Percentiles rank a stretch among this genome's conserved stretches.
These are phyloP conservation scores for Geotrichum reessii DNA, from an alignment of 1,139 yeast species.

Conservation along the genomic window DNA sequence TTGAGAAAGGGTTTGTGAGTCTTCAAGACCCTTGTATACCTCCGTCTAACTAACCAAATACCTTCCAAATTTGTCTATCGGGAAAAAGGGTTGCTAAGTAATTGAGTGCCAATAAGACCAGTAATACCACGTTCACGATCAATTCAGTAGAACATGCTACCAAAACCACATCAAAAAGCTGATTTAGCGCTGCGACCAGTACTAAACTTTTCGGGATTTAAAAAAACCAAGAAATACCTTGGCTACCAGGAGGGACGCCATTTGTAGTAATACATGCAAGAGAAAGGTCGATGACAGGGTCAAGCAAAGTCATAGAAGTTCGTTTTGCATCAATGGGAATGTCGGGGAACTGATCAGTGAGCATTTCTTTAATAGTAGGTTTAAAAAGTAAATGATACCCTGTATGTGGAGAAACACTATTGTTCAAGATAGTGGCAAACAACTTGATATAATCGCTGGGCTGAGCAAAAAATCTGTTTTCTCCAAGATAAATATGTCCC, in stretches of 20 bases:
- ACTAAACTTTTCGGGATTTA: conserved; percentile 23
- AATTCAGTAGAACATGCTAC: conserved; percentile 45
- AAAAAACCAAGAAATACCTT: conserved; percentile 24
- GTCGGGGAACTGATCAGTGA: conserved; percentile 24
- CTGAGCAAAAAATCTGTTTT: conserved; percentile 45
- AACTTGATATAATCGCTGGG: conserved; percentile 43
- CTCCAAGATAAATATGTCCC: conserved; percentile 22
- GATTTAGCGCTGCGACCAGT: conserved; percentile 42
- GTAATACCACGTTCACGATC: conserved; percentile 41
- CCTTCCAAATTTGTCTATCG: conserved; percentile 12
- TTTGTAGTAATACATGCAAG: conserved; percentile 19
- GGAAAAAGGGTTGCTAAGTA: too few relatives aligned
- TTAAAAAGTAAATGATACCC: conserved; percentile 30
- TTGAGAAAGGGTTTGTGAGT: too few relatives aligned
- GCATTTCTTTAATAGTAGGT: conserved; percentile 22
- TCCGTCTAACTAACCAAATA: conserved; percentile 13
- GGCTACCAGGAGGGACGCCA: conserved; percentile 20
- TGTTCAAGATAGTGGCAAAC: conserved; percentile 43
- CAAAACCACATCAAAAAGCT: conserved; percentile 45
- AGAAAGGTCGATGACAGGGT: conserved; percentile 4
- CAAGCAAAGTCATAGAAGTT: too few relatives aligned
- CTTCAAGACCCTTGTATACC: background rate
- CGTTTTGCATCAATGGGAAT: conserved; percentile 20
- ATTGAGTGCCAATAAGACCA: background rate
- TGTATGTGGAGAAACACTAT: conserved; percentile 33